Percentiles rank a stretch among this genome's conserved stretches.
phyloP scores from a whole-genome alignment of 495 filamentous ascomycete species.

The Neurospora sp. region DNA sequence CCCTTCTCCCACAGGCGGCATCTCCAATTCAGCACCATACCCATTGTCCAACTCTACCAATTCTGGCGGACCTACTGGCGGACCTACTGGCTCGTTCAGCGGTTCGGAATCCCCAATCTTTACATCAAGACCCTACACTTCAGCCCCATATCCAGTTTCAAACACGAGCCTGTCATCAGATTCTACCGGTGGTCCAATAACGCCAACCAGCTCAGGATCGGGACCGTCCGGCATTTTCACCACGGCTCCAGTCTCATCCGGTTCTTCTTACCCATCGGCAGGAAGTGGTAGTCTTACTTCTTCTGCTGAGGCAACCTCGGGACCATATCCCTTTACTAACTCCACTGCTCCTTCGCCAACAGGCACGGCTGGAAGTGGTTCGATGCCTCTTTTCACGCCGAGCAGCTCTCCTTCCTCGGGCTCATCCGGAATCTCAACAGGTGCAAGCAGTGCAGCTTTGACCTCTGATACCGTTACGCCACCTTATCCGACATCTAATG shows the following conservation, averaged over 20 bases:
- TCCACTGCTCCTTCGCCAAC: conserved; percentile 5
- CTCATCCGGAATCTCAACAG: background rate
- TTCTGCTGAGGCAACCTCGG: conserved; percentile 1
- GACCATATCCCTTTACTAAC: conserved; percentile 13
- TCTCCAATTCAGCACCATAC: conserved; percentile 16
- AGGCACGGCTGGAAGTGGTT: background rate
- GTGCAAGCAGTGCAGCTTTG: background rate
- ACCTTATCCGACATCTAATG: conserved; percentile 6
- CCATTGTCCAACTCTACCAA: conserved; percentile 17
- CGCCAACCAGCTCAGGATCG: conserved; percentile 1
- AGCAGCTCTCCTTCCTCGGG: background rate
- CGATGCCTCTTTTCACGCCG: background rate
- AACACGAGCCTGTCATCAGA: conserved; percentile 11
- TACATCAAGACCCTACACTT: conserved; percentile 1
- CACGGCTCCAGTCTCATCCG: background rate
- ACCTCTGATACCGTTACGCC: conserved; percentile 1
- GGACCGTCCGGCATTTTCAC: background rate
- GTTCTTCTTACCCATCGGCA: background rate
- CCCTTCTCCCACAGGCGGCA: background rate
- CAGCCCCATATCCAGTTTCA: conserved; percentile 8
- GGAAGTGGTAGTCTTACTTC: background rate
- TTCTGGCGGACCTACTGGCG: conserved; percentile 11
- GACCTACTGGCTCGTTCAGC: conserved; percentile 6
- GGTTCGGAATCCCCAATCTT: background rate
- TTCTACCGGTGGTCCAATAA: background rate